These are phyloP conservation scores for Synchytrium microbalum DNA, from an alignment of 371 early-diverging fungal species.

Conservation along the genomic window DNA sequence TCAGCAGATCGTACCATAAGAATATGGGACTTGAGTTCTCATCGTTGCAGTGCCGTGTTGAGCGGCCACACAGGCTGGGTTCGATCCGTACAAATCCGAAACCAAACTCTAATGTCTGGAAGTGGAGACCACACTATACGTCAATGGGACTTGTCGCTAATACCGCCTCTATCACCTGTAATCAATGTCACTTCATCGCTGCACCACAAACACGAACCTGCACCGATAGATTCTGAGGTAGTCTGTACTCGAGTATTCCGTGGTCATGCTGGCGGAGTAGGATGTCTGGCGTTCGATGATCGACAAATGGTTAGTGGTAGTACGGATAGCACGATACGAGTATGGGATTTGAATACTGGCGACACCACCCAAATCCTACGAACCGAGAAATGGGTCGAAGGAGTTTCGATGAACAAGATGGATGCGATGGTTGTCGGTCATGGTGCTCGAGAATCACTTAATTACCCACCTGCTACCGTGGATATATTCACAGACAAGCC, in stretches of 20 bases:
- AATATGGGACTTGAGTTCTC: constrained; percentile 61
- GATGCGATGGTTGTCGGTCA: constrained; percentile 5
- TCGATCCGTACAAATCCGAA: constrained; percentile 58
- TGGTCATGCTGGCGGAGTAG: constrained; percentile 54
- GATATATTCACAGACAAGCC: constrained; percentile 9
- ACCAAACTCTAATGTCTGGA: constrained; percentile 63
- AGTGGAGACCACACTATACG: constrained; percentile 71
- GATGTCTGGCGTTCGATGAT: constrained; percentile 42
- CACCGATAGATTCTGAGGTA: constrained; percentile 4
- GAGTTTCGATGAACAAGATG: not conserved
- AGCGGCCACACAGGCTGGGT: constrained; percentile 49
- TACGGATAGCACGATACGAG: constrained; percentile 77
- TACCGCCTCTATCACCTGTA: constrained; percentile 30
- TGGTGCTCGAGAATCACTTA: not conserved
- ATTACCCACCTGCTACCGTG: constrained; percentile 1
- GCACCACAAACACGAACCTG: constrained; percentile 10
- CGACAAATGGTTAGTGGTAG: constrained; percentile 66
- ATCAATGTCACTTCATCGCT: constrained; percentile 19
- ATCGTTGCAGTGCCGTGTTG: constrained; percentile 49
- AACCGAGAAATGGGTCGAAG: constrained; percentile 16
- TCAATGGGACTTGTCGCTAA: constrained; percentile 70
- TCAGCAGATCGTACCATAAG: constrained; percentile 70
- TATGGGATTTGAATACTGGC: constrained; percentile 82
- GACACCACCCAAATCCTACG: constrained; percentile 16
- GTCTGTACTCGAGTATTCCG: constrained; percentile 25